These are phyloP conservation scores for Ogataea haglerorum DNA, from an alignment of 805 yeast genomes.

Conservation along the genomic window DNA sequence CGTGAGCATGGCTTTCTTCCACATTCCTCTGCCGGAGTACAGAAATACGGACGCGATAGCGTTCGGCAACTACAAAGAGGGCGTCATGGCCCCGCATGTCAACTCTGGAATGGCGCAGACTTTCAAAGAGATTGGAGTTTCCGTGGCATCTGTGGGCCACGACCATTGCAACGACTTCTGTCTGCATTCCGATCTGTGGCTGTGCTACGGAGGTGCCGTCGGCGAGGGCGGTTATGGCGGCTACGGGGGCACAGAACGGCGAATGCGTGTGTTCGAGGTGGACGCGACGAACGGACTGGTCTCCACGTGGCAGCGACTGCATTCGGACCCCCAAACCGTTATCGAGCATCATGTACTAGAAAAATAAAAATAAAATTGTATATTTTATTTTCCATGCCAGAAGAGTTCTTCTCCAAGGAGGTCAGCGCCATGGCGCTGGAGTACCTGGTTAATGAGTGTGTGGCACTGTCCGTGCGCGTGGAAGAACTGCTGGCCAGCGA, in stretches of 20 bases:
- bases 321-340: constrained; percentile 44
- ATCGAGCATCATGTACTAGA: constrained; percentile 12
- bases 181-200: constrained; percentile 62
- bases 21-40: constrained; percentile 90
- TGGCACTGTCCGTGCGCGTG: constrained; percentile 68
- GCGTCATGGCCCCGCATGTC: constrained; percentile 70
- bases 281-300: constrained; percentile 48
- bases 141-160: constrained; percentile 81
- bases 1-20: constrained; percentile 86
- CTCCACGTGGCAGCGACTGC: constrained; percentile 70
- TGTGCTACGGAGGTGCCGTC: constrained; percentile 90
- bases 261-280: constrained; percentile 69
- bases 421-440: constrained; percentile 59
- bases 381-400: constrained; percentile 3
- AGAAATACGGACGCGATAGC: constrained; percentile 38
- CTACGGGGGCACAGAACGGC: constrained; percentile 80
- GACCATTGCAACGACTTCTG: constrained; percentile 96
- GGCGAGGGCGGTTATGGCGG: constrained; percentile 98
- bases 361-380: constrained; percentile 2
- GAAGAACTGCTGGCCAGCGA: constrained; percentile 42
- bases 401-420: constrained; percentile 29
- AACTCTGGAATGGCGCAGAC: constrained; percentile 64
- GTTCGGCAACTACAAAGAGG: constrained; percentile 70
- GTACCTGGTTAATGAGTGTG: constrained; percentile 68
- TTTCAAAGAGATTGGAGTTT: constrained; percentile 64